Evolutionary conservation across 73 alveolate species (phyloP).

Genomic region (Stentor roeselii): DNA sequence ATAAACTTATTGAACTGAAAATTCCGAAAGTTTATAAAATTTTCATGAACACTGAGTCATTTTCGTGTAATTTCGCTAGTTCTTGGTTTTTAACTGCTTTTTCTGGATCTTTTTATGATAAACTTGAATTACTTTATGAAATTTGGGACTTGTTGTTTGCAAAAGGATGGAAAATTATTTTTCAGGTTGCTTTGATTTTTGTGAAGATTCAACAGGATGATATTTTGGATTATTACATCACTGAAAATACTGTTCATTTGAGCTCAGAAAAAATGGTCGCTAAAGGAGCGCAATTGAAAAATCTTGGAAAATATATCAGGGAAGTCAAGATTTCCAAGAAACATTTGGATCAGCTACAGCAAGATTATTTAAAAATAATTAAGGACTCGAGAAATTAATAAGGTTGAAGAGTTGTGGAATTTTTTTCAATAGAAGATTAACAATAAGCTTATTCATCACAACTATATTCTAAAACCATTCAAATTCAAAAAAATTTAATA

Average conservation of each 20-base stretch:
- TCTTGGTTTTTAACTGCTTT: constrained; percentile 90
- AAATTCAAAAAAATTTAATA: too few species aligned
- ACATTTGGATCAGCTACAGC: neutral
- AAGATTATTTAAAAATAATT: neutral
- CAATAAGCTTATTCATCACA: too few species aligned
- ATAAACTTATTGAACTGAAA: constrained; percentile 63
- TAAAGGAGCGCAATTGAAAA: neutral
- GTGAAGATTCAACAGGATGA: neutral
- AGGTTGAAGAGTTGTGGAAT: too few species aligned
- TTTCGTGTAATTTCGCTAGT: constrained; percentile 56
- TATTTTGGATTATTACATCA: neutral
- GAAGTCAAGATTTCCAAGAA: neutral
- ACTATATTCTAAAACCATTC: too few species aligned
- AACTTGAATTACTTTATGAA: constrained; percentile 38
- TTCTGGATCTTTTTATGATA: constrained; percentile 57
- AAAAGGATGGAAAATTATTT: constrained; percentile 59
- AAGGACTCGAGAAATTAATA: too few species aligned
- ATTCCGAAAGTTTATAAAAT: constrained; percentile 76
- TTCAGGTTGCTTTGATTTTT: constrained; percentile 43
- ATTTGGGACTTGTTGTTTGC: constrained; percentile 52
- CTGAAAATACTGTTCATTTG: neutral
- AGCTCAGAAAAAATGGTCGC: neutral
- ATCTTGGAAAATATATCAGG: neutral
- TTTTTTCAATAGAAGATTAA: too few species aligned
- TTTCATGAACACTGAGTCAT: constrained; percentile 52